Base-by-base conservation (phyloP, 345 rosid genomes). In the Eucalyptus cloeziana region DNA sequence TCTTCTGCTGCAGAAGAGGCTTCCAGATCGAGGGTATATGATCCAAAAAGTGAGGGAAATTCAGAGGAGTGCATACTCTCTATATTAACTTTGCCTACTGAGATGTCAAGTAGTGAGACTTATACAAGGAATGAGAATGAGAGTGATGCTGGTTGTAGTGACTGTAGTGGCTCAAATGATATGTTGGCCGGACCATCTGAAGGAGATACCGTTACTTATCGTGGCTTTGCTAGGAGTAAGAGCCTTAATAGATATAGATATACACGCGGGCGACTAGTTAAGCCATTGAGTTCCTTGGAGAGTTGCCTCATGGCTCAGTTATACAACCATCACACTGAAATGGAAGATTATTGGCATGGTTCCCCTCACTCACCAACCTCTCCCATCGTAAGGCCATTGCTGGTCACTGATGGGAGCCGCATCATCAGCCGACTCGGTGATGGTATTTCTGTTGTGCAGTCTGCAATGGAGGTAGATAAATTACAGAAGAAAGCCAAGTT, bases 301-400 rank as follows among this genome's bases (percentile, higher is more conserved):
- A 94, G 95, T 81, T 93, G 97, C 64, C 91, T 94, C 31, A 86
- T 95, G 93, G 93, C 99, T 90, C 98, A 95, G 91, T 88, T 97
- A 87, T 94, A 93, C 86, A 90, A 92, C 69, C 93, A 93, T 88
- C 93, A 91, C 27, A 60, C 90, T 40, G 89, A 90, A 85, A 92
- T 91, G 93, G 96, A 93, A 89, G 97, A 94, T 64, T 90, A 92
- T 86, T 85, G 93, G 88, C 92, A 86, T 88, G 90, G 93, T 83
- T 92, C 91, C 58, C 89, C 89, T 88, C 94, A 94, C 81, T 92
- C 96, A 30, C 92, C 94, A 24, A 89, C 94, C 86, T 88, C 89
- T 51, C 91, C 91, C 86, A 79, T 89, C 30, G 62, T 87, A 86
- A 93, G 96, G 92, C 95, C 97, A 21, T 92, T 96, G 90, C 90